Percentiles rank a stretch among this genome's conserved stretches.
phyloP scores from a whole-genome alignment of 805 yeast genomes.

The Yarrowia osloensis region DNA sequence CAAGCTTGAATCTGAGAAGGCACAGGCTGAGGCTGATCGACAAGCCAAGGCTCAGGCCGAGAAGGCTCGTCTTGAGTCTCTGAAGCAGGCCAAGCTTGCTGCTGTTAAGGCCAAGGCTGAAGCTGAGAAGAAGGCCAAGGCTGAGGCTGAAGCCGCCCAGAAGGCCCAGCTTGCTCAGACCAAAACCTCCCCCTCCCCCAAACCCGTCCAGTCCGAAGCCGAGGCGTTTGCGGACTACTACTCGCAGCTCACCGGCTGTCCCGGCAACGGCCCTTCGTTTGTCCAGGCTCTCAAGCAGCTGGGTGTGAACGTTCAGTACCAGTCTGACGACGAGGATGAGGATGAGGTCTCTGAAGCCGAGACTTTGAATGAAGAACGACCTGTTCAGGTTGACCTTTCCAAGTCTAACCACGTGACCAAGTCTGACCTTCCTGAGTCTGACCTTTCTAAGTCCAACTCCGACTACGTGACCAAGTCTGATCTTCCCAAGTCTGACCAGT shows the following conservation, averaged over 20 bases:
- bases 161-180: not conserved
- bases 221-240: constrained; percentile 7
- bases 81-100: not conserved
- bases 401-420: not conserved
- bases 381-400: not conserved
- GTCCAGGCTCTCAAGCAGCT: constrained; percentile 29
- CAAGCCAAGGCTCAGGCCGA: not conserved
- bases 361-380: not conserved
- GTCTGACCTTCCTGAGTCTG: not conserved
- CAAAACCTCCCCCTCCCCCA: not conserved
- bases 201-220: not conserved
- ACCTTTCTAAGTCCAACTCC: no score
- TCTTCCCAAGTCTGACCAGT: not conserved
- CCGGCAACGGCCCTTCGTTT: constrained; percentile 11
- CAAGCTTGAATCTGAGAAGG: not conserved
- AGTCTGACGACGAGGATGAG: not conserved
- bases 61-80: not conserved
- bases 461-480: no score
- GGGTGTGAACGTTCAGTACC: constrained; percentile 1
- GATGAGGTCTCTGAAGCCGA: not conserved
- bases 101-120: not conserved
- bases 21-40: not conserved
- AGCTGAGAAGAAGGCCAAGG: not conserved
- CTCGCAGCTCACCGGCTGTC: constrained; percentile 1
- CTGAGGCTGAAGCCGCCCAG: not conserved